Evolutionary conservation across 2,329 filamentous ascomycete species (phyloP).

Genomic region (Cryphonectria parasitica): DNA sequence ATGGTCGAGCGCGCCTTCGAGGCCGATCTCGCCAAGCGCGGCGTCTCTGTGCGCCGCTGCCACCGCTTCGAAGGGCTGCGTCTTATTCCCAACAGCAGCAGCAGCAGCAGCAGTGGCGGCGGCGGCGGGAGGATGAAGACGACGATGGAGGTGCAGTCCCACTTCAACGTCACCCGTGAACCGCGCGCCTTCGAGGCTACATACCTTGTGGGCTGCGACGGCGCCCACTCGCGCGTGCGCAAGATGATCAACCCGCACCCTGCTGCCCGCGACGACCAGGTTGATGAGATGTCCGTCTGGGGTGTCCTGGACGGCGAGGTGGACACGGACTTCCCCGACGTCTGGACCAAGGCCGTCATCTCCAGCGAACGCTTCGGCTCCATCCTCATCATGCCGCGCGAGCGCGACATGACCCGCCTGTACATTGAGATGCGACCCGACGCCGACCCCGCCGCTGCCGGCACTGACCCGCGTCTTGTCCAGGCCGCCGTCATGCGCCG

Average conservation of each 20-base stretch:
- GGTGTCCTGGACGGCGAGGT: conserved; percentile 73
- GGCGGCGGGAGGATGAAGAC: background rate
- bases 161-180: conserved; percentile 42
- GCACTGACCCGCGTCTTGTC: conserved; percentile 43
- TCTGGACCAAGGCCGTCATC: conserved; percentile 74
- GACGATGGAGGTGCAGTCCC: conserved; percentile 48
- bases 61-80: conserved; percentile 38
- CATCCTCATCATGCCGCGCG: conserved; percentile 74
- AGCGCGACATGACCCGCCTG: conserved; percentile 71
- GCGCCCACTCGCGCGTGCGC: conserved; percentile 72
- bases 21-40: conserved; percentile 55
- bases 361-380: conserved; percentile 70
- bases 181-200: conserved; percentile 30
- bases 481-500: conserved; percentile 71
- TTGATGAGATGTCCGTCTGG: conserved; percentile 59
- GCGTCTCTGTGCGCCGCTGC: conserved; percentile 49
- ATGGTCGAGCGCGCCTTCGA: conserved; percentile 63
- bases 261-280: conserved; percentile 60
- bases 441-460: conserved; percentile 49
- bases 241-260: conserved; percentile 55
- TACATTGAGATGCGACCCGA: conserved; percentile 61
- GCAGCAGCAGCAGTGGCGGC: background rate
- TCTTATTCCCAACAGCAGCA: conserved; percentile 36
- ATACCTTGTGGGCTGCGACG: conserved; percentile 45
- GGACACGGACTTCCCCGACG: conserved; percentile 73